These are phyloP conservation scores for Pestalotiopsis sp. DNA, from an alignment of 2,329 filamentous ascomycete species.

Conservation along the genomic window DNA sequence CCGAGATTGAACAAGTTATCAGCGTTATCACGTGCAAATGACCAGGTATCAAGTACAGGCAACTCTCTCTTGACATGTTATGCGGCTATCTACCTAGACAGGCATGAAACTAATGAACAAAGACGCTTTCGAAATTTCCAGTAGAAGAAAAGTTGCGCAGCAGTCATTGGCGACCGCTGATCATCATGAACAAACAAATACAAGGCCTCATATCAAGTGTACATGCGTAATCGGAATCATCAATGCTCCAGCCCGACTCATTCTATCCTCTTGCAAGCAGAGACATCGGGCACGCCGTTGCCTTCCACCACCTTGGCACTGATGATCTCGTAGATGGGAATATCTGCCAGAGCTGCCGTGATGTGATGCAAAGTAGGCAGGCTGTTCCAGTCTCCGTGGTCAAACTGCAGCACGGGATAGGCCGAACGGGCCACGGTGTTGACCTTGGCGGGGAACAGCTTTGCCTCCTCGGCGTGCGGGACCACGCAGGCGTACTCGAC, in stretches of 20 bases:
- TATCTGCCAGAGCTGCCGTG: constrained; percentile 50
- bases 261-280: constrained; percentile 23
- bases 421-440: constrained; percentile 37
- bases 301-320: constrained; percentile 59
- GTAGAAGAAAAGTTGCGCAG: neutral
- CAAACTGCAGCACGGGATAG: constrained; percentile 48
- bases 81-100: no score
- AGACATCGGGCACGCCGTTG: constrained; percentile 51
- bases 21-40: no score
- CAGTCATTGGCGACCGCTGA: neutral
- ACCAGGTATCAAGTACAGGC: no score
- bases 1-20: no score
- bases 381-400: constrained; percentile 52
- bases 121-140: neutral
- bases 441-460: constrained; percentile 30
- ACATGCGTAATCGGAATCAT: neutral
- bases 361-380: constrained; percentile 66
- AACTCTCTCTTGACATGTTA: no score
- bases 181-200: neutral
- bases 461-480: constrained; percentile 36
- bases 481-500: constrained; percentile 52
- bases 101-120: no score
- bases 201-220: no score
- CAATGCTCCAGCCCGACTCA: neutral
- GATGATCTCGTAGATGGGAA: constrained; percentile 60